These are phyloP conservation scores for Mimosa bimucronata DNA, from an alignment of 306 rosid genomes.

Conservation along the genomic window DNA sequence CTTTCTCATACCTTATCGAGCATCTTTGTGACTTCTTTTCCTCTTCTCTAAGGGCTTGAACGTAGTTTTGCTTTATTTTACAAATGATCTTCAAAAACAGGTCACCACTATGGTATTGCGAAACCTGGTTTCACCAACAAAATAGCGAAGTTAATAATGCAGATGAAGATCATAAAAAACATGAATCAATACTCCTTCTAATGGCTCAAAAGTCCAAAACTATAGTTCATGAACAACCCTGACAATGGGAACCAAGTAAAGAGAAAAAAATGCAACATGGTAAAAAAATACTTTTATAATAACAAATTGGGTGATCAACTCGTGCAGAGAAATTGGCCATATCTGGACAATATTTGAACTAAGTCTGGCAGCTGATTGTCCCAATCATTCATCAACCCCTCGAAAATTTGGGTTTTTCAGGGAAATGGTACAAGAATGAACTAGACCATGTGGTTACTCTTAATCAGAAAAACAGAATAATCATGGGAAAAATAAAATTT, in stretches of 20 bases:
- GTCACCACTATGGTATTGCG: slow-evolving; percentile 34
- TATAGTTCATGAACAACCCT: slow-evolving; percentile 19
- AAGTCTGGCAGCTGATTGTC: slow-evolving; percentile 19
- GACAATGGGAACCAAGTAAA: slow-evolving; percentile 20
- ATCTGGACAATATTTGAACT: slow-evolving; percentile 23
- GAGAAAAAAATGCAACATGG: slow-evolving; percentile 11
- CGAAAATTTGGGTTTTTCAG: not conserved
- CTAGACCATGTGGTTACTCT: slow-evolving; percentile 11
- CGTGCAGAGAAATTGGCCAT: slow-evolving; percentile 16
- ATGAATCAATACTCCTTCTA: slow-evolving; percentile 13
- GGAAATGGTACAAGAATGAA: slow-evolving; percentile 30
- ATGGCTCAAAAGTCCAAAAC: slow-evolving; percentile 6
- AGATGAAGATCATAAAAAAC: slow-evolving; percentile 15
- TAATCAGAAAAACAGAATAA: slow-evolving; percentile 17
- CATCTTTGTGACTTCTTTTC: slow-evolving; percentile 75
- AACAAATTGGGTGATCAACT: slow-evolving; percentile 19
- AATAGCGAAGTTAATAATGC: slow-evolving; percentile 32
- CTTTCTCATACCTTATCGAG: slow-evolving; percentile 70
- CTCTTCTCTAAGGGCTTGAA: not conserved
- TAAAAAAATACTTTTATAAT: not conserved
- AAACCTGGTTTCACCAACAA: slow-evolving; percentile 44
- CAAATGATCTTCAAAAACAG: slow-evolving; percentile 30
- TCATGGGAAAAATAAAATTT: slow-evolving; percentile 38
- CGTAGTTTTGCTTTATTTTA: slow-evolving; percentile 30
- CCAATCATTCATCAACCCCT: slow-evolving; percentile 19